Conservation (phyloP, 441 rosid genomes). For the Syzygium syzygioides region DNA sequence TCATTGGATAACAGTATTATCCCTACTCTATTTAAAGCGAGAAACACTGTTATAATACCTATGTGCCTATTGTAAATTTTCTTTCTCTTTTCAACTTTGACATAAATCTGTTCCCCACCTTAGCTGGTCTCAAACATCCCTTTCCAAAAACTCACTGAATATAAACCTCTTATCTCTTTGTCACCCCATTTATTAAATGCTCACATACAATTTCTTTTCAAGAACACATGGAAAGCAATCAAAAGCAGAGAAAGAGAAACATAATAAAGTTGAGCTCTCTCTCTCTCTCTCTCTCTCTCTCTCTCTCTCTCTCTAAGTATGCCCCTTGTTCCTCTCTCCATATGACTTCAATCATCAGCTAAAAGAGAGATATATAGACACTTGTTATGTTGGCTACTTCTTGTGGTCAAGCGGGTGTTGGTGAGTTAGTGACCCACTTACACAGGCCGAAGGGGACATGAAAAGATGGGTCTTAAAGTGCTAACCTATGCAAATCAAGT, state of each 20-base stretch:
- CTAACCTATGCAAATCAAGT: constrained; percentile 37
- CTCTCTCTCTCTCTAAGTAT: constrained; percentile 1
- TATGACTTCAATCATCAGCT: constrained; percentile 48
- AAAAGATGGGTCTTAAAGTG: constrained; percentile 75
- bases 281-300: not conserved
- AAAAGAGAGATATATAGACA: constrained; percentile 14
- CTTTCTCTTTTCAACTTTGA: constrained; percentile 52
- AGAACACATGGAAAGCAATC: constrained; percentile 6
- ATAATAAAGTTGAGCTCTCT: constrained; percentile 4
- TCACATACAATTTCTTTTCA: not conserved
- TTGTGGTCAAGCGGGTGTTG: constrained; percentile 53
- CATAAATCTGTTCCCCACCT: constrained; percentile 95
- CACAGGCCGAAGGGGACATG: constrained; percentile 42
- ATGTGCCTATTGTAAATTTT: constrained; percentile 25
- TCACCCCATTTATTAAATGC: not conserved
- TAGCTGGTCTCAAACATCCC: constrained; percentile 40
- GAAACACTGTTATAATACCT: constrained; percentile 46
- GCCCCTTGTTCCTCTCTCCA: constrained; percentile 10
- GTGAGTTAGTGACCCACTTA: constrained; percentile 41
- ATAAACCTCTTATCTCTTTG: constrained; percentile 18
- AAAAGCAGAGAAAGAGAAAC: constrained; percentile 3
- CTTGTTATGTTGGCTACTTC: constrained; percentile 16
- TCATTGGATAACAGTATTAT: constrained; percentile 35
- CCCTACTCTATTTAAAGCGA: constrained; percentile 22
- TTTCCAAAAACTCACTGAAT: constrained; percentile 4